Evolutionary conservation across 2,329 filamentous ascomycete genomes (phyloP).

Genomic region (Hortaea sp.): DNA sequence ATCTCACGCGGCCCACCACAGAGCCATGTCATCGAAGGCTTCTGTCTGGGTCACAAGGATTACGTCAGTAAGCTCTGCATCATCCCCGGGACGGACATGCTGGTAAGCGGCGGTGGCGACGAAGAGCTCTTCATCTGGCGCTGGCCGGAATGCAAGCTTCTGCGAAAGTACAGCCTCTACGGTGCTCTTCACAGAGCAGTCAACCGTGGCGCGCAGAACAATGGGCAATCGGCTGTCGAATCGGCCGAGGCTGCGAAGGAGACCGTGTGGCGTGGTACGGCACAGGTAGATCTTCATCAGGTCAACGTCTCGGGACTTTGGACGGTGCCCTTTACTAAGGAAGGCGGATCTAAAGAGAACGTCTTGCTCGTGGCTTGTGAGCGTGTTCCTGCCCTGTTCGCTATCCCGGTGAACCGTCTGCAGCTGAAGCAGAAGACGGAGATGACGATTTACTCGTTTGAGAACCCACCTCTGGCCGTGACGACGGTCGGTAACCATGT

Average conservation of each 20-base stretch:
- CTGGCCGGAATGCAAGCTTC: slow-evolving; percentile 52
- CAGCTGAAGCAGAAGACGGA: background rate
- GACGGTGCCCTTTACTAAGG: slow-evolving; percentile 18
- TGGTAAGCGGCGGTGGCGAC: slow-evolving; percentile 85
- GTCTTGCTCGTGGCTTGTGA: slow-evolving; percentile 33
- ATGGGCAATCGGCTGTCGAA: background rate
- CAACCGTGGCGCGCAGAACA: background rate
- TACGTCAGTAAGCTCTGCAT: slow-evolving; percentile 73
- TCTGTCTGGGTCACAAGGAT: slow-evolving; percentile 77
- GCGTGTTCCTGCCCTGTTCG: slow-evolving; percentile 51
- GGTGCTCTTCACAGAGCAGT: background rate
- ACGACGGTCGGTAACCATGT: slow-evolving; percentile 3
- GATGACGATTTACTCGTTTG: background rate
- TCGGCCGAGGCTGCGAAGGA: background rate
- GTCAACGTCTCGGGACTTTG: slow-evolving; percentile 42
- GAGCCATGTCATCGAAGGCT: slow-evolving; percentile 77
- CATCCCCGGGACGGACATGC: slow-evolving; percentile 45
- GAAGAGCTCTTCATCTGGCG: slow-evolving; percentile 70
- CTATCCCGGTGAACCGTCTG: slow-evolving; percentile 14
- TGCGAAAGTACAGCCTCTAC: slow-evolving; percentile 44
- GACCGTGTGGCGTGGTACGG: background rate
- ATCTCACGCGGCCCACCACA: slow-evolving; percentile 67
- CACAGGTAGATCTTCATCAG: background rate
- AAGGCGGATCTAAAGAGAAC: background rate
- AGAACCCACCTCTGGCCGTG: slow-evolving; percentile 10